phyloP scores from a whole-genome alignment of 2,329 filamentous ascomycete genomes.

The Penicillium decumbens region DNA sequence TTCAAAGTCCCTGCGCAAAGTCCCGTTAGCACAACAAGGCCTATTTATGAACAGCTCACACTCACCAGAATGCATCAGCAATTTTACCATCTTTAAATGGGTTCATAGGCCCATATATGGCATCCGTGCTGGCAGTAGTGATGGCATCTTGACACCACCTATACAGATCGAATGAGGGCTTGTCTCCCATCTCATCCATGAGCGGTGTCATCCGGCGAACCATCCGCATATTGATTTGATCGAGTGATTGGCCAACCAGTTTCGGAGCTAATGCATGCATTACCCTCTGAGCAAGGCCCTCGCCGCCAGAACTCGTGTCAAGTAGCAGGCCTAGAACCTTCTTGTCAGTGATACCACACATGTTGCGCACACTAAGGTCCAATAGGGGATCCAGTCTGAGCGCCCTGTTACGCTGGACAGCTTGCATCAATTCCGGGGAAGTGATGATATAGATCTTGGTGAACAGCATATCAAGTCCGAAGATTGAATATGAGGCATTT shows the following conservation, averaged over 20 bases:
- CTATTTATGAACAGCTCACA: not conserved
- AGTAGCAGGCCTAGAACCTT: constrained; percentile 17
- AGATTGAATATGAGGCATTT: constrained; percentile 14
- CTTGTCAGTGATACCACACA: constrained; percentile 18
- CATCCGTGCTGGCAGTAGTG: constrained; percentile 27
- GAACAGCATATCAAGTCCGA: constrained; percentile 24
- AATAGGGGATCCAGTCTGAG: constrained; percentile 27
- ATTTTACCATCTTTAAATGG: constrained; percentile 22
- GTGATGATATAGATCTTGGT: constrained; percentile 26
- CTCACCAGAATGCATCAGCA: constrained; percentile 24
- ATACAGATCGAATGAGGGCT: constrained; percentile 21
- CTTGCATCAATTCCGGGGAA: constrained; percentile 22
- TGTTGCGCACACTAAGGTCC: constrained; percentile 9
- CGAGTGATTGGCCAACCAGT: constrained; percentile 21
- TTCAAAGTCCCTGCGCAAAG: constrained; percentile 37
- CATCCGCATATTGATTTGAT: constrained; percentile 28
- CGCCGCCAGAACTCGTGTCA: constrained; percentile 18
- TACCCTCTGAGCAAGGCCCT: constrained; percentile 14
- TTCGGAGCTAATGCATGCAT: constrained; percentile 25
- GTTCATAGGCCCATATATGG: constrained; percentile 28
- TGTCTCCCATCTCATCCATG: constrained; percentile 17
- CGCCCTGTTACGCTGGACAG: constrained; percentile 23
- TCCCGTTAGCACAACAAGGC: not conserved
- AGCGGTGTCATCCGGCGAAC: constrained; percentile 7
- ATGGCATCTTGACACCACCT: constrained; percentile 26